Conservation (phyloP, 2,329 filamentous ascomycete genomes). For the Alternaria hordeiaustralica region DNA sequence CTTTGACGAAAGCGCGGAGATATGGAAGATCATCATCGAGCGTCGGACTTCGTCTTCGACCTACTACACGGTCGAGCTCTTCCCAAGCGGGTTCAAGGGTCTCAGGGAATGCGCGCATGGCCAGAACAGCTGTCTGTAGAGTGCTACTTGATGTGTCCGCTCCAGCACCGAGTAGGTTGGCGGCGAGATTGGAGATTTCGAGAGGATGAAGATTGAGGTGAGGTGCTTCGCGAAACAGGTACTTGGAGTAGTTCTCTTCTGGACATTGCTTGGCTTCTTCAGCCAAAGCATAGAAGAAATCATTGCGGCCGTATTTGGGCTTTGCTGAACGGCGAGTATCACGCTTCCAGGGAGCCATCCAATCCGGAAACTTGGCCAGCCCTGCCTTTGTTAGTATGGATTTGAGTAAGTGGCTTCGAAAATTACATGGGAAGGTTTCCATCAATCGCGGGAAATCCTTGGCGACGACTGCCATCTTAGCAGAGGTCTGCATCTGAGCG, state of each 20-base stretch:
- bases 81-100: constrained; percentile 37
- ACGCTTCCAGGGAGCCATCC: constrained; percentile 43
- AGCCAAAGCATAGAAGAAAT: constrained; percentile 45
- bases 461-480: constrained; percentile 57
- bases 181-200: constrained; percentile 41
- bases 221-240: constrained; percentile 51
- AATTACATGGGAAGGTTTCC: constrained; percentile 57
- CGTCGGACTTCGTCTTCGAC: constrained; percentile 37
- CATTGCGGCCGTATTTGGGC: constrained; percentile 31
- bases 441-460: constrained; percentile 65
- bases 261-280: constrained; percentile 37
- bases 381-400: constrained; percentile 26
- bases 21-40: constrained; percentile 44
- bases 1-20: constrained; percentile 48
- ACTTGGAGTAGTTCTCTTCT: constrained; percentile 42
- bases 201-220: constrained; percentile 36
- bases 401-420: accelerated
- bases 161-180: constrained; percentile 42
- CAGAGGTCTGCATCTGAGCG: constrained; percentile 63
- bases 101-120: constrained; percentile 42
- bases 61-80: constrained; percentile 42
- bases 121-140: constrained; percentile 40
- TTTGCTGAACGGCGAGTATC: constrained; percentile 32
- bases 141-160: constrained; percentile 42
- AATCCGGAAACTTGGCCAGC: constrained; percentile 61